A percentile compares a stretch with the other conserved stretches of the same genome.
Evolutionary conservation across 192 early-diverging fungal species (phyloP).

Genomic region (Coemansia sp.): DNA sequence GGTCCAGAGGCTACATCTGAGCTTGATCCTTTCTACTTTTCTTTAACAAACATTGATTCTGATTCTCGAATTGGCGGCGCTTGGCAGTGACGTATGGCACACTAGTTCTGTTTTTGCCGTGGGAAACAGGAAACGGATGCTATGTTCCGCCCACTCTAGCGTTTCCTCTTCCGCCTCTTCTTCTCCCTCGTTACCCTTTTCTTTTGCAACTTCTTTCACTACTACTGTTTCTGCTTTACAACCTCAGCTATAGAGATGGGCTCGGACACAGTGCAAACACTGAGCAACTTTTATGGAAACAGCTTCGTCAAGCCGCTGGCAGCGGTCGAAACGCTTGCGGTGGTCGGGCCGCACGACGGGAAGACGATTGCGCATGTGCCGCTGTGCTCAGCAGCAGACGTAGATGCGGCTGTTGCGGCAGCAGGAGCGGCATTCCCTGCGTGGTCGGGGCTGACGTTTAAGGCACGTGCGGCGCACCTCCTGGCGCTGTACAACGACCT

Average conservation of each 20-base stretch:
- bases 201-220: background rate
- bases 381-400: constrained; percentile 58
- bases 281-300: constrained; percentile 45
- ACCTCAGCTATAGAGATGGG: background rate
- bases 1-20: constrained; percentile 39
- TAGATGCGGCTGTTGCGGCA: constrained; percentile 61
- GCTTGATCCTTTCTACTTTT: background rate
- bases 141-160: too few relatives aligned
- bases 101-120: too few relatives aligned
- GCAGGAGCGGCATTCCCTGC: constrained; percentile 57
- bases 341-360: constrained; percentile 66
- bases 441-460: constrained; percentile 67
- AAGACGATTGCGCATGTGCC: constrained; percentile 66
- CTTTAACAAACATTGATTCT: too few relatives aligned
- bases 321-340: constrained; percentile 42
- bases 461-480: constrained; percentile 66
- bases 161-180: too few relatives aligned
- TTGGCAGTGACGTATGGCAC: too few relatives aligned
- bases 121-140: too few relatives aligned
- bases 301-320: background rate
- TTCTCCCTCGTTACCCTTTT: too few relatives aligned
- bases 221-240: background rate
- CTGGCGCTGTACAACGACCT: constrained; percentile 62
- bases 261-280: background rate
- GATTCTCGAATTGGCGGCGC: too few relatives aligned